phyloP scores from a whole-genome alignment of 495 filamentous ascomycete genomes.

The Neurospora terricola region DNA sequence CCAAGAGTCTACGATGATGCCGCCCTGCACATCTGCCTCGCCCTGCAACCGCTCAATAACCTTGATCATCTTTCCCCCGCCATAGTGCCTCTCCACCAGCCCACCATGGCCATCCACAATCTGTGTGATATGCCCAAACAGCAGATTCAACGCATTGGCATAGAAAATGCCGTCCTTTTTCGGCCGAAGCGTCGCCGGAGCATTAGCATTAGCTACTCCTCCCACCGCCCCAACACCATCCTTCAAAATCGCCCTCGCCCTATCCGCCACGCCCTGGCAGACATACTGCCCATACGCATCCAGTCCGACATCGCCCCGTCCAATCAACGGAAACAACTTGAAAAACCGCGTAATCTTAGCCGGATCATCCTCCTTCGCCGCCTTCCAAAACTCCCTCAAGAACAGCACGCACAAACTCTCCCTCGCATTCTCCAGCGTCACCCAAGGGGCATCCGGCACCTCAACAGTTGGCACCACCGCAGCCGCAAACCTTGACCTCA shows the following conservation, averaged over 20 bases:
- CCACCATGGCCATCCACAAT: slow-evolving; percentile 87
- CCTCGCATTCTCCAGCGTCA: slow-evolving; percentile 77
- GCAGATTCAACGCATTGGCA: slow-evolving; percentile 75
- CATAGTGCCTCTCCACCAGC: slow-evolving; percentile 89
- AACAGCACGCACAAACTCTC: slow-evolving; percentile 85
- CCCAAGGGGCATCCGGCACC: slow-evolving; percentile 79
- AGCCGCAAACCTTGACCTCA: slow-evolving; percentile 79
- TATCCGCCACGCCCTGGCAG: slow-evolving; percentile 79
- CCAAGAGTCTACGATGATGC: slow-evolving; percentile 93
- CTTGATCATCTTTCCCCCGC: slow-evolving; percentile 81
- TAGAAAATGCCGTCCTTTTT: slow-evolving; percentile 75
- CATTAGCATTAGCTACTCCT: slow-evolving; percentile 21
- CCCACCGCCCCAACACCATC: slow-evolving; percentile 34
- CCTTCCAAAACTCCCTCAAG: slow-evolving; percentile 89
- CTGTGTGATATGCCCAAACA: slow-evolving; percentile 96
- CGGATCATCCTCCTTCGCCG: slow-evolving; percentile 73
- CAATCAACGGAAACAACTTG: slow-evolving; percentile 94
- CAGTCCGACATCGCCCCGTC: slow-evolving; percentile 75
- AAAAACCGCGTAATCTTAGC: slow-evolving; percentile 90
- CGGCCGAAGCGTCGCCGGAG: not conserved
- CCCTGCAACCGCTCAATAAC: slow-evolving; percentile 90
- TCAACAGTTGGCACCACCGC: slow-evolving; percentile 91
- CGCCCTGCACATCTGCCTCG: slow-evolving; percentile 95
- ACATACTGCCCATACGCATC: slow-evolving; percentile 95
- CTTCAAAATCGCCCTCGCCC: slow-evolving; percentile 73